These are phyloP conservation scores for Nannochloropsis salina DNA, from an alignment of 108 stramenopile genomes.

Conservation along the genomic window DNA sequence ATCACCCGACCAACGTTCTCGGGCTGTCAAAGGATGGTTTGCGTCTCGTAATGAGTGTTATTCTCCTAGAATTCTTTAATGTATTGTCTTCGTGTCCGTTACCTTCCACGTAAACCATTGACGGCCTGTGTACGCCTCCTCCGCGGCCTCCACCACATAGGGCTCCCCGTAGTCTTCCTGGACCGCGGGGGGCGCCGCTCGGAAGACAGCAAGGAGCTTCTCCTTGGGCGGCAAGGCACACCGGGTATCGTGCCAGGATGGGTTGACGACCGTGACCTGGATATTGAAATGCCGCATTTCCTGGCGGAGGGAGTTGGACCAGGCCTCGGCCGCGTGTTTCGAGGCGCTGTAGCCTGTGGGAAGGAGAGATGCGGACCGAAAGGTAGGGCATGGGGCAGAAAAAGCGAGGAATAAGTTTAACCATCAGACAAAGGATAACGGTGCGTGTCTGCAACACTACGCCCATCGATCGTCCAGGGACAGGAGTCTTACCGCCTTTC, in stretches of 20 bases:
- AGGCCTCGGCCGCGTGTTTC: neutral
- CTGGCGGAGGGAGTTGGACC: neutral
- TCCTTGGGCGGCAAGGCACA: constrained; percentile 7
- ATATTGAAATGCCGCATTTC: neutral
- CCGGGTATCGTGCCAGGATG: neutral
- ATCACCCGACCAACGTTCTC: neutral
- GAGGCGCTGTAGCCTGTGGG: constrained; percentile 14
- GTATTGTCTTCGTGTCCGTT: neutral
- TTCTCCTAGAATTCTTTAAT: neutral
- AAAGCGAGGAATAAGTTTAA: neutral
- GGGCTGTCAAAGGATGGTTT: neutral
- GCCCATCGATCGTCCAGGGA: neutral
- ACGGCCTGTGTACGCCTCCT: neutral
- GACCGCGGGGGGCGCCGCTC: neutral
- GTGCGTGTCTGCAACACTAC: too few relatives aligned
- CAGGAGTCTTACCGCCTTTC: neutral
- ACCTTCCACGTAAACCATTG: neutral
- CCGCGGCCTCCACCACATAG: neutral
- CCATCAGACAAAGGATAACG: too few relatives aligned
- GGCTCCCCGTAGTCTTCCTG: neutral
- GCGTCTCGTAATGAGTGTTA: too few relatives aligned
- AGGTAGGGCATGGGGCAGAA: neutral
- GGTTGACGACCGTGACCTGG: neutral
- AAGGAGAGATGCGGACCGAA: neutral
- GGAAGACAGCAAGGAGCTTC: neutral